These are phyloP conservation scores for Trichomonas vaginalis DNA, from an alignment of 208 protist species.

Conservation along the genomic window DNA sequence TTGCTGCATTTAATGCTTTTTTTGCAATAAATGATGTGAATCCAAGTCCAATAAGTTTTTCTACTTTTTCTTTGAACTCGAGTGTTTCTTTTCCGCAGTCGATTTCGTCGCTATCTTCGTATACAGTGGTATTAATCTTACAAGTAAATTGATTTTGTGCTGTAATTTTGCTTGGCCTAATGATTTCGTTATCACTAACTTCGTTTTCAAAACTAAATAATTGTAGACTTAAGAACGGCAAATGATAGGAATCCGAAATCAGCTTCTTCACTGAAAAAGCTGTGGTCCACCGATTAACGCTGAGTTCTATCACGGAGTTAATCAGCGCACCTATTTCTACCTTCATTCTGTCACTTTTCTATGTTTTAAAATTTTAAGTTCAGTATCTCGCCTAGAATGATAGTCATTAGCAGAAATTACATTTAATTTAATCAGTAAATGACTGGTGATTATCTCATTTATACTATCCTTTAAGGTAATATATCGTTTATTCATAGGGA, in stretches of 20 bases:
- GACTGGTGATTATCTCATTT: too few relatives aligned
- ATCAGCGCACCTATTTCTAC: not conserved
- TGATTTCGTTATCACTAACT: not conserved
- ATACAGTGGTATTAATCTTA: not conserved
- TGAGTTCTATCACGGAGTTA: not conserved
- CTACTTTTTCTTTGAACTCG: not conserved
- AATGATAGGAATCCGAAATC: not conserved
- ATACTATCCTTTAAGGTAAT: too few relatives aligned
- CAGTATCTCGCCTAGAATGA: too few relatives aligned
- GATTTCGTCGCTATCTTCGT: not conserved
- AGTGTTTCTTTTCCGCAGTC: not conserved
- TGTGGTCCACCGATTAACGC: not conserved
- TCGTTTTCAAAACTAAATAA: not conserved
- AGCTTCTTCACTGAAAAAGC: not conserved
- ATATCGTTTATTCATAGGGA: too few relatives aligned
- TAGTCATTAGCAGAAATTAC: too few relatives aligned
- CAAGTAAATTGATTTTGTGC: not conserved
- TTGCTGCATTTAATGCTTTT: not conserved
- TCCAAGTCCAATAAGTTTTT: not conserved
- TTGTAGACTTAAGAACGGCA: not conserved
- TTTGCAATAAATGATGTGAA: not conserved
- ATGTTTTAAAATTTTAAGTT: too few relatives aligned
- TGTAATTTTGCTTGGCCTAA: not conserved
- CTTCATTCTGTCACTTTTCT: not conserved
- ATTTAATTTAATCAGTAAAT: too few relatives aligned